Evolutionary conservation across 305 asterid species (phyloP), one percentile per base, ranked within the genome.

Genomic region (Rubia balearica): DNA sequence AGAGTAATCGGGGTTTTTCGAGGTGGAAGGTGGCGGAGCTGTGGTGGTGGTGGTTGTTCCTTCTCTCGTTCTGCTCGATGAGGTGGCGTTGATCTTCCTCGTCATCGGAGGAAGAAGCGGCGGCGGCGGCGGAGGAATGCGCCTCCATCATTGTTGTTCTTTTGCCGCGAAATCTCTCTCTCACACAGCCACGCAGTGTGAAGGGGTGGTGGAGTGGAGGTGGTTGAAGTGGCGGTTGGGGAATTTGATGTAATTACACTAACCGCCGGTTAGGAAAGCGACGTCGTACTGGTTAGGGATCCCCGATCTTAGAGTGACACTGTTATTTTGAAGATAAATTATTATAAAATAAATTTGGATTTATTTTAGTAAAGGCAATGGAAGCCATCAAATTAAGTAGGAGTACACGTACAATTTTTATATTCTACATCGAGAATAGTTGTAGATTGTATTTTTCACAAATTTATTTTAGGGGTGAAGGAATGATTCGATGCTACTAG

Each of bases 11-110:
- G 51, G 55, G 61, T 66, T 81, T 84, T 19, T 86, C 96, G 76
- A 95, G 85, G 64, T 85, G 91, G 81, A 95, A 86, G 27, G 73
- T 0, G 38, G 36, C 11, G 36, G 55, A 65, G 19, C 27, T 24
- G 78, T 81, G 85, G 49, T 64, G 13, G 69, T 41, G 19, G 77
- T 81, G 85, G 43, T 27, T 27, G 68, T 72, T 80, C 0, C 85
- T 64, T 75, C 81, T 72, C 40, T 81, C 88, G 65, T 85, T 88
- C 65, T 89, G 91, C 6, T 88, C 81, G 74, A 95, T 84, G 70
- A 91, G 87, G 68, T 83, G 83, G 70, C 75, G 86, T 17, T 78
- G 94, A 76, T 95, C 98, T 67, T 89, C 98, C 79, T 94, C 99
- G 38, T 91, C 96, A 70, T 95, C 99, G 4, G 96, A 86, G 36